Percentiles rank a stretch among this genome's conserved stretches.
Evolutionary conservation across 2,329 filamentous ascomycete genomes (phyloP).

Genomic region (Chrysoporthe deuterocubensis): DNA sequence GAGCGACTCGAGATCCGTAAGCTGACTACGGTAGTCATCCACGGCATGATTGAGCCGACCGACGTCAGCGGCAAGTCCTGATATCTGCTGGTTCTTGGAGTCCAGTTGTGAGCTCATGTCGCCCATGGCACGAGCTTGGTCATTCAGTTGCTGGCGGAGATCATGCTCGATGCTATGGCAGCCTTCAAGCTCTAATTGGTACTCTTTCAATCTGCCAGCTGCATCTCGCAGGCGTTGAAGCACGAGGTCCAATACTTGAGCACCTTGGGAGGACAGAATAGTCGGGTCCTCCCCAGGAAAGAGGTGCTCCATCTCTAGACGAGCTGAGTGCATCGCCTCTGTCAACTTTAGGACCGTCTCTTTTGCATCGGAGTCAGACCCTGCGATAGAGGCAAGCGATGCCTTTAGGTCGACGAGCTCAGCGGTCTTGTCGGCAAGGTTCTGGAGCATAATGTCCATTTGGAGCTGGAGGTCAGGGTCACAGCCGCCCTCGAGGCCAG

Average conservation of each 20-base stretch:
- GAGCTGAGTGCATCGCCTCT: slow-evolving; percentile 17
- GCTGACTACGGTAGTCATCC: neutral
- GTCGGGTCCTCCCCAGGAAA: neutral
- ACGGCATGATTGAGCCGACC: slow-evolving; percentile 9
- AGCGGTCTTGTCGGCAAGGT: slow-evolving; percentile 22
- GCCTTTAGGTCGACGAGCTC: slow-evolving; percentile 13
- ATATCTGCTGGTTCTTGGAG: slow-evolving; percentile 13
- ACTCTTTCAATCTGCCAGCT: neutral
- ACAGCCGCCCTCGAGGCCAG: neutral
- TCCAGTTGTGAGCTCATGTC: neutral
- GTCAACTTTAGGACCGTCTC: slow-evolving; percentile 5
- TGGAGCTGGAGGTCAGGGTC: slow-evolving; percentile 24
- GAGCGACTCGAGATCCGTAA: slow-evolving; percentile 3
- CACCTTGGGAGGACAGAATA: neutral
- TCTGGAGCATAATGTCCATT: slow-evolving; percentile 27
- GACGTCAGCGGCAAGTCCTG: neutral
- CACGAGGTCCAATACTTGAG: neutral
- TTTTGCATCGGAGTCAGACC: neutral
- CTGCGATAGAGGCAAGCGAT: slow-evolving; percentile 11
- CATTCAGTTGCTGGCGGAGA: neutral
- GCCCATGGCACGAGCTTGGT: neutral
- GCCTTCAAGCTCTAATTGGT: neutral
- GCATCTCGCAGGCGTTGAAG: slow-evolving; percentile 13
- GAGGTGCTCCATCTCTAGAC: slow-evolving; percentile 8
- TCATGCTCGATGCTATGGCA: neutral